Percentiles rank a stretch among this genome's conserved stretches.
Conservation (phyloP, 768 basidiomycete species). For the Lactifluus subvellereus region DNA sequence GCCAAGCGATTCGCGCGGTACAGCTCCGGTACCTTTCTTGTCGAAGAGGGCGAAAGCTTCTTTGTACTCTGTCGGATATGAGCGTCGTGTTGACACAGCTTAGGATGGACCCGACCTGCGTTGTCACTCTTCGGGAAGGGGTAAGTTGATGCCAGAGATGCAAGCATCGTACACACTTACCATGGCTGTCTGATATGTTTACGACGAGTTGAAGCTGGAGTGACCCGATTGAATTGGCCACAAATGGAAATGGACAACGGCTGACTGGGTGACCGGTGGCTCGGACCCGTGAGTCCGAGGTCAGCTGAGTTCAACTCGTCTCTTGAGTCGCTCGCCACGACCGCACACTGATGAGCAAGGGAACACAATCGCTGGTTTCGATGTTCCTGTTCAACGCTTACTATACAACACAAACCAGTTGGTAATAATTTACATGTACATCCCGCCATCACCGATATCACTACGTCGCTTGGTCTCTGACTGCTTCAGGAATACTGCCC, state of each 20-base stretch:
- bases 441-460: constrained; percentile 25
- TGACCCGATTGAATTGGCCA: neutral
- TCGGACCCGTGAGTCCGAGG: too few species aligned
- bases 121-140: constrained; percentile 41
- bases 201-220: neutral
- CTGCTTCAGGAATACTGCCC: neutral
- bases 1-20: constrained; percentile 83
- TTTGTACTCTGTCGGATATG: constrained; percentile 65
- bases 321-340: too few species aligned
- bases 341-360: too few species aligned
- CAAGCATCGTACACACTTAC: constrained; percentile 5
- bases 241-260: neutral
- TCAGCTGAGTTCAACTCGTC: neutral
- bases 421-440: constrained; percentile 24
- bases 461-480: constrained; percentile 1
- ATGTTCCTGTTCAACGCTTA: neutral
- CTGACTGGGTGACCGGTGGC: too few species aligned
- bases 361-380: too few species aligned
- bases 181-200: constrained; percentile 2
- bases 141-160: neutral
- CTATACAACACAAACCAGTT: neutral
- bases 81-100: neutral
- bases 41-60: constrained; percentile 98
- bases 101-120: constrained; percentile 36
- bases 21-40: constrained; percentile 88